Percentiles rank a stretch among this genome's conserved stretches.
Evolutionary conservation across 2,329 filamentous ascomycete species (phyloP).

Genomic region (Curvularia lunata): DNA sequence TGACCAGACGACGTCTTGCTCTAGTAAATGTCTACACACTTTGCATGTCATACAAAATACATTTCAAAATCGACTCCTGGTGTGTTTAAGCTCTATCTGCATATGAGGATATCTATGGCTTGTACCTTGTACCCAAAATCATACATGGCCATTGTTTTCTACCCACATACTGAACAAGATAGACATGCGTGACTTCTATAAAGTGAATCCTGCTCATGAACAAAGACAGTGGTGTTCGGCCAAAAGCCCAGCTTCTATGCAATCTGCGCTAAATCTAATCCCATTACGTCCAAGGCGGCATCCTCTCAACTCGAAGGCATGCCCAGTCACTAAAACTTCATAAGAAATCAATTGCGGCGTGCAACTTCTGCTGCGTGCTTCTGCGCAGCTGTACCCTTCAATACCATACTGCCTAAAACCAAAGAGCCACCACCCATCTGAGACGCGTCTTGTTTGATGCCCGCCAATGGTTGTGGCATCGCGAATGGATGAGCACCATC

Average conservation of each 20-base stretch:
- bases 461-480: constrained; percentile 28
- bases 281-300: constrained; percentile 6
- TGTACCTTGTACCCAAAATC: neutral
- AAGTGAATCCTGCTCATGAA: neutral
- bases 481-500: constrained; percentile 31
- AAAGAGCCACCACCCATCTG: constrained; percentile 29
- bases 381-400: constrained; percentile 32
- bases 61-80: neutral
- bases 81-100: neutral
- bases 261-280: constrained; percentile 5
- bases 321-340: constrained; percentile 5
- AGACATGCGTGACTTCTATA: neutral
- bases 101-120: neutral
- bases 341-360: constrained; percentile 26
- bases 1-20: neutral
- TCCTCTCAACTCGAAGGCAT: constrained; percentile 13
- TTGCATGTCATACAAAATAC: neutral
- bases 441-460: constrained; percentile 32
- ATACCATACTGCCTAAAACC: constrained; percentile 43
- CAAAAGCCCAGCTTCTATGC: neutral
- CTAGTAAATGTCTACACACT: neutral
- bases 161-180: neutral
- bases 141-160: too few relatives aligned
- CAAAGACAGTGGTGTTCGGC: neutral
- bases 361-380: constrained; percentile 30